Base-by-base conservation (phyloP, 2,329 filamentous ascomycete genomes). In the Ceratocystis variospora region DNA sequence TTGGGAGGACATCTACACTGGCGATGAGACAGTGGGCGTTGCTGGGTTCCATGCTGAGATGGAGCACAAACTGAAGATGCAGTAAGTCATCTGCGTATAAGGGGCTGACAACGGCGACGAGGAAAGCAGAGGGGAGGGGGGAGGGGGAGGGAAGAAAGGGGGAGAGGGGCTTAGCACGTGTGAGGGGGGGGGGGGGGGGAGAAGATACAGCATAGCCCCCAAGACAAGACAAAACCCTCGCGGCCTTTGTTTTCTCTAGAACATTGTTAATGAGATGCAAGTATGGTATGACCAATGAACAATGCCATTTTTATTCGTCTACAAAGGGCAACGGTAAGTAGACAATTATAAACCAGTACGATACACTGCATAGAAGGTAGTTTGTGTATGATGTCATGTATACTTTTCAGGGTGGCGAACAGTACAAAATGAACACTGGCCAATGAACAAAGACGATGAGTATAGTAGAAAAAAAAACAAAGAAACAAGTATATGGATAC, bases 1-100 rank as follows among this genome's bases (percentile, higher is more conserved):
- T 7, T 99, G 94, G 94, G 94, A 99, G 81, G 94, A 97, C 79
- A 85, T 99, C 22, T 97, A 87, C 74, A 84, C 82, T 22, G 90
- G 90, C 68, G 87, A 89, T 71, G 90, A 93, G 76, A 82, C 84
- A 74, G 82, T 86, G 72, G 82, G 83, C 68, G 79, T 84, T 53
- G 83, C 87, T 28, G 84, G 87, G 64, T 86, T 96, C 77, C 91
- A 96, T 72, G 87, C 90, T 67, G 93, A 97, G 83, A 91, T 96
- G 85, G 93, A 96, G 85, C 83, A 84, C 77, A 90, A 90, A 82
- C 79, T 96, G 76, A 88, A 86, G 81, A 95, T 96, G 74, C 57
- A 68, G 50, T 63, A 62, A 41, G 37, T 41, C 37, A 15, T 41
- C 37, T 15, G 37, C 37, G 12, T 2, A 12, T 12, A 41, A 41